phyloP scores from a whole-genome alignment of 345 rosid species.

The Isatis tinctoria region DNA sequence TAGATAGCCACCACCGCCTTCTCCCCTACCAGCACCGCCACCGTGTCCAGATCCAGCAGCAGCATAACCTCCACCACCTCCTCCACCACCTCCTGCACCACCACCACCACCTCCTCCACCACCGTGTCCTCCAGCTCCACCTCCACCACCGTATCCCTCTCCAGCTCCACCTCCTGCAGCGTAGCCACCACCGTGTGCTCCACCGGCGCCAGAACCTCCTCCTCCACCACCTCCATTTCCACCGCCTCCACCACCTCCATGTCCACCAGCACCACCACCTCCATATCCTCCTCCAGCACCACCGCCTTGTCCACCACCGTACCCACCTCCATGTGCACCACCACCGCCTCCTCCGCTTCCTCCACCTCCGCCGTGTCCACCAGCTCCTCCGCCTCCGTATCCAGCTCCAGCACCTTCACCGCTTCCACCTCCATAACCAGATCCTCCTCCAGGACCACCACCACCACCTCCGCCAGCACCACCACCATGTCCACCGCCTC shows the following conservation, averaged over 20 bases:
- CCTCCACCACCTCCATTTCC: slow-evolving; percentile 32
- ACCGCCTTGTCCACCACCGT: slow-evolving; percentile 29
- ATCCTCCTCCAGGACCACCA: slow-evolving; percentile 30
- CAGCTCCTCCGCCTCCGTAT: slow-evolving; percentile 31
- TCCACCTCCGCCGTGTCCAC: slow-evolving; percentile 27
- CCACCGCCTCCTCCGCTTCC: slow-evolving; percentile 33
- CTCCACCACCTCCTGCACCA: slow-evolving; percentile 34
- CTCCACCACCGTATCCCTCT: slow-evolving; percentile 33
- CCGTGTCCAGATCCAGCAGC: slow-evolving; percentile 29
- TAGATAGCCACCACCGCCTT: slow-evolving; percentile 27
- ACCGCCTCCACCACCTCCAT: slow-evolving; percentile 34
- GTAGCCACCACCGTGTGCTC: slow-evolving; percentile 32
- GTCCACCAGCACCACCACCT: slow-evolving; percentile 27
- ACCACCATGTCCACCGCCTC: slow-evolving; percentile 32
- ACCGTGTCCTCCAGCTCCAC: slow-evolving; percentile 30
- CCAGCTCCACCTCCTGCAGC: slow-evolving; percentile 35
- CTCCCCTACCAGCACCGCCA: slow-evolving; percentile 33
- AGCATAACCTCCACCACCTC: slow-evolving; percentile 33
- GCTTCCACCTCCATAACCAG: slow-evolving; percentile 33
- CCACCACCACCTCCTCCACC: slow-evolving; percentile 34
- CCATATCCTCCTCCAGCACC: slow-evolving; percentile 35
- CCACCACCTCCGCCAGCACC: slow-evolving; percentile 30
- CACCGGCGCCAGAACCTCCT: slow-evolving; percentile 27
- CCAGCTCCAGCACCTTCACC: slow-evolving; percentile 37
- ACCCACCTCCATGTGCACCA: slow-evolving; percentile 30